Conservation (phyloP, 164 flowering plant genomes). For the Piper betle region DNA sequence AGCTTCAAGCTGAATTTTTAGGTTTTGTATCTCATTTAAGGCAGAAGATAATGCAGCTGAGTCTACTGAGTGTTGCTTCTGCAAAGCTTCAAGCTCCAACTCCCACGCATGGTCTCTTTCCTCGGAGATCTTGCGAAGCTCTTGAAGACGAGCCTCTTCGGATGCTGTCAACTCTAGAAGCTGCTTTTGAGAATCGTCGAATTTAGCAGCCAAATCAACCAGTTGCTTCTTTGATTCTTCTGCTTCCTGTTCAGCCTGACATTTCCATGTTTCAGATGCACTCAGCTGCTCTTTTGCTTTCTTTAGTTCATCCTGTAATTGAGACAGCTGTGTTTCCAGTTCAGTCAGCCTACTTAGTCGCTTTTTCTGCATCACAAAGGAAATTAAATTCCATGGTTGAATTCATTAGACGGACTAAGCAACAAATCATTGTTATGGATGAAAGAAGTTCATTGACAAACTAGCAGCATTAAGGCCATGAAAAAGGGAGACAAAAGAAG, state of each 20-base stretch:
- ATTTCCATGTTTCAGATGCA: conserved; percentile 49
- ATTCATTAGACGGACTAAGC: background rate
- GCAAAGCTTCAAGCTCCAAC: conserved; percentile 38
- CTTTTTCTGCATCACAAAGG: conserved; percentile 39
- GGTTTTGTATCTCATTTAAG: conserved; percentile 45
- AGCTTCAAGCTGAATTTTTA: conserved; percentile 45
- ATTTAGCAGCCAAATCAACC: conserved; percentile 34
- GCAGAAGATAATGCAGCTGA: conserved; percentile 54
- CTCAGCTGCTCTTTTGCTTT: conserved; percentile 50
- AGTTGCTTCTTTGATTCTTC: conserved; percentile 60
- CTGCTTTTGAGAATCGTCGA: conserved; percentile 49
- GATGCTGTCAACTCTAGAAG: conserved; percentile 32
- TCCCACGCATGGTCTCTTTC: conserved; percentile 38
- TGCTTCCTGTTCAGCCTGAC: conserved; percentile 48
- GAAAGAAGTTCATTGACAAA: no score
- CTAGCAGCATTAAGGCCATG: no score
- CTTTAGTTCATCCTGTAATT: conserved; percentile 63
- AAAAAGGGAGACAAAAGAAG: no score
- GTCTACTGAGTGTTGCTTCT: conserved; percentile 32
- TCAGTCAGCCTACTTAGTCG: conserved; percentile 55
- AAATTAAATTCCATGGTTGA: background rate
- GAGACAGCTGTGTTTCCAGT: conserved; percentile 55
- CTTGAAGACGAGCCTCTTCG: conserved; percentile 33
- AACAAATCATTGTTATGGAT: background rate
- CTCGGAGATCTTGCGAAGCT: conserved; percentile 29